These are phyloP conservation scores for Penicillium sp. DNA, from an alignment of 2,329 filamentous ascomycete genomes.

Conservation along the genomic window DNA sequence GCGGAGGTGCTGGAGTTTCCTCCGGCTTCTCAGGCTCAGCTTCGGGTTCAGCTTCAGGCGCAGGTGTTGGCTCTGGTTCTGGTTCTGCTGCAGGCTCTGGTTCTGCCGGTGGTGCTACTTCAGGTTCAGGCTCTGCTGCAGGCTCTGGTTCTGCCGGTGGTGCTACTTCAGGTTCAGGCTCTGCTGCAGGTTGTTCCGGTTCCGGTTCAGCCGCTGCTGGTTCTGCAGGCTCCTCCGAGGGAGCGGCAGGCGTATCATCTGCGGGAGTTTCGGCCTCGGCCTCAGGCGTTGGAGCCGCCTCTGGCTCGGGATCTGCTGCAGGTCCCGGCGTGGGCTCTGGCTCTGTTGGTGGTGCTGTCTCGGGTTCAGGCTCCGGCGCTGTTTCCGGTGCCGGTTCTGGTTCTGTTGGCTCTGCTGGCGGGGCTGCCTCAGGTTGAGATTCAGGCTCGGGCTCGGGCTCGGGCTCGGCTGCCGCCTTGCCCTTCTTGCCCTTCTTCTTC, in stretches of 20 bases:
- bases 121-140: not conserved
- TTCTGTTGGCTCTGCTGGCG: not conserved
- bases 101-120: not conserved
- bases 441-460: slow-evolving; percentile 10
- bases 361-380: too few relatives aligned
- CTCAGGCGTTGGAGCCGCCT: not conserved
- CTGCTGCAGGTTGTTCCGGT: not conserved
- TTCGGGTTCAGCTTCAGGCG: slow-evolving; percentile 5
- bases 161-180: not conserved
- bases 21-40: slow-evolving; percentile 10
- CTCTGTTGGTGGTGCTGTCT: not conserved
- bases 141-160: not conserved
- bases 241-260: not conserved
- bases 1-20: not conserved
- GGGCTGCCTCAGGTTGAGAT: slow-evolving; percentile 17
- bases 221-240: not conserved
- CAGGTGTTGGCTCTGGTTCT: not conserved
- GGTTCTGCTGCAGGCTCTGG: not conserved
- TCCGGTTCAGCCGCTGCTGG: not conserved
- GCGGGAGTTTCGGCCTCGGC: not conserved
- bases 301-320: slow-evolving; percentile 1
- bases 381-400: slow-evolving; percentile 12
- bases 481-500: slow-evolving; percentile 11
- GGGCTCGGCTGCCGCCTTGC: slow-evolving; percentile 7
- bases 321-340: slow-evolving; percentile 18